A percentile compares a stretch with the other conserved stretches of the same genome.
These are phyloP conservation scores for Acanthamoeba healyi DNA, from an alignment of 208 protist genomes.

Conservation along the genomic window DNA sequence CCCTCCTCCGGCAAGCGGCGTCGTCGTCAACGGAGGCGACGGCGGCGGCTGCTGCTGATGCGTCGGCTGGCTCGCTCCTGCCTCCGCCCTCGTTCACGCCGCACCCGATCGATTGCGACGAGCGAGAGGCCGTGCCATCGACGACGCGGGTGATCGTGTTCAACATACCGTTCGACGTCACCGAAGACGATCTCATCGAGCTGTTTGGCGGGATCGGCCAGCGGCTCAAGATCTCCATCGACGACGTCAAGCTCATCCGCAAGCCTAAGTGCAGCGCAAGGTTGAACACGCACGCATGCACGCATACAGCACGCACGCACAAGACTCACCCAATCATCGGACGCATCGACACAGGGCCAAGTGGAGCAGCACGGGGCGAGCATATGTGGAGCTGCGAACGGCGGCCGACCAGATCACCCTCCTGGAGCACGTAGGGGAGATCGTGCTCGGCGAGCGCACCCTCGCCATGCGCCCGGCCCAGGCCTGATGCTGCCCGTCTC, in stretches of 20 bases:
- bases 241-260: constrained; percentile 18
- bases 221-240: background rate
- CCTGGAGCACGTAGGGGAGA: background rate
- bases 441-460: background rate
- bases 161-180: background rate
- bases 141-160: background rate
- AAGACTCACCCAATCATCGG: background rate
- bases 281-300: background rate
- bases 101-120: constrained; percentile 8
- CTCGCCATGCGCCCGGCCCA: background rate
- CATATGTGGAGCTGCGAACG: background rate
- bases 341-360: background rate
- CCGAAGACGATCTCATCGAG: background rate
- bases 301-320: too few relatives aligned
- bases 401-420: background rate
- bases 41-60: background rate
- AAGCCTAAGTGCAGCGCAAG: background rate
- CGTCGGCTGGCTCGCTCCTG: background rate
- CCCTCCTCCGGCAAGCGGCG: background rate
- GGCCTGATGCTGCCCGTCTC: background rate
- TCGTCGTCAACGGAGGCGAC: background rate
- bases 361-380: background rate
- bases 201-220: background rate
- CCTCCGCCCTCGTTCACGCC: background rate
- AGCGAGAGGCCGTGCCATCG: background rate